Base-by-base conservation (phyloP, 1,139 yeast species). In the Candida sp. region DNA sequence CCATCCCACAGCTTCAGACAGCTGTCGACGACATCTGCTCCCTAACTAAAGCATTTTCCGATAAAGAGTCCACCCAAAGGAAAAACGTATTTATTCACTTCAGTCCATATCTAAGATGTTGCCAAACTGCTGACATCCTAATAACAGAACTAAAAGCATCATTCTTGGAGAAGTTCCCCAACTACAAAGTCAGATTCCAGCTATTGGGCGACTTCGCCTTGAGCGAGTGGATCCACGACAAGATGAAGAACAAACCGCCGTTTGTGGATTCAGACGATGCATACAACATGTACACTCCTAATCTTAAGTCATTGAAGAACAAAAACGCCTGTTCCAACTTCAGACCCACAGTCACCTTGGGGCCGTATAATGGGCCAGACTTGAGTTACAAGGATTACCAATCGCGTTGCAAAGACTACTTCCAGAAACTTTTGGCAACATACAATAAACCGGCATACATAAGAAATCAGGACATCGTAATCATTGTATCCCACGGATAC, bases 171-270 rank as follows among this genome's bases (percentile, higher is more conserved):
- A 56, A 58, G 52, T 69, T 56, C 53, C 78, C 78, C 22, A 59
- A 68, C 43, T 69, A 67, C 52, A 73, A 72, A 57, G 57, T 73
- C 27, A 59, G 77, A 55, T 75, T 70, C 59, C 81, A 73, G 54
- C 62, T 77, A 32, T 59, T 77, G 46, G 78, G 81, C 3, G 82
- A 77, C 58, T 77, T 77, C 65, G 81, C 81, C 11, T 62, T 77
- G 34, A 70, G 77, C 46, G 82, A 77, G 58, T 77, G 82, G 82
- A 68, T 77, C 53, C 81, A 77, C 54, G 81, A 76, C 50, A 68
- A 71, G 45, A 77, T 77, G 81, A 64, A 63, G 48, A 67, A 73
- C 48, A 73, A 75, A 54, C 81, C 81, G 5, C 81, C 80, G 3
- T 75, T 73, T 53, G 56, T 63, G 28, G 81, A 77, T 60, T 73